Conservation (phyloP, 2,329 filamentous ascomycete genomes). For the Thielaviopsis musarum region DNA sequence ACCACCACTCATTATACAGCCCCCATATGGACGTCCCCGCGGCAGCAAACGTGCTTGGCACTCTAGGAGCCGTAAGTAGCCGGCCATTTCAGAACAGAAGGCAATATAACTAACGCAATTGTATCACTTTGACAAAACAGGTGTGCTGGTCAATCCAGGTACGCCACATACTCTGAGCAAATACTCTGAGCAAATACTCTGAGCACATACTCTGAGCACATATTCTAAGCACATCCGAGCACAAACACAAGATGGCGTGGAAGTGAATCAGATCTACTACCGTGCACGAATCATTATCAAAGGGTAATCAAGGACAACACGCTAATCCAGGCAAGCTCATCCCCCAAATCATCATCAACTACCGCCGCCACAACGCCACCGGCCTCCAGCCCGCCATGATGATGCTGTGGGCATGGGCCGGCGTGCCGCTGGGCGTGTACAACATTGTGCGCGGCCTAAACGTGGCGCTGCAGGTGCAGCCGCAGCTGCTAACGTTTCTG, state of each 20-base stretch:
- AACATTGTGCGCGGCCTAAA: constrained; percentile 27
- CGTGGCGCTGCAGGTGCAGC: constrained; percentile 25
- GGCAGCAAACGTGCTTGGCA: constrained; percentile 42
- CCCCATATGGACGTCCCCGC: constrained; percentile 36
- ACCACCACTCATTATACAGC: neutral
- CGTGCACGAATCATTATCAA: no score
- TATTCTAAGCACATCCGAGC: constrained; percentile 2
- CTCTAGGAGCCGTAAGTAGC: constrained; percentile 34
- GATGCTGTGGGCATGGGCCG: constrained; percentile 53
- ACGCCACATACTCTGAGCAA: neutral
- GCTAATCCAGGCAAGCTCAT: constrained; percentile 32
- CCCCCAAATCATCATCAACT: constrained; percentile 54
- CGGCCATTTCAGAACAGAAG: neutral
- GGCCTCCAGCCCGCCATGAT: constrained; percentile 55
- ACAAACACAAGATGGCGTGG: neutral
- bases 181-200: neutral
- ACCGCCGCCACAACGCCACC: constrained; percentile 45
- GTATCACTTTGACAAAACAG: constrained; percentile 14
- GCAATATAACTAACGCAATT: neutral
- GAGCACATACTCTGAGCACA: neutral
- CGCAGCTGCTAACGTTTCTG: constrained; percentile 26
- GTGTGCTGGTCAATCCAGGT: constrained; percentile 51
- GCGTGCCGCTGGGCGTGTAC: constrained; percentile 44
- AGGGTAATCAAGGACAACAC: no score
- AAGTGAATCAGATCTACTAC: neutral